These are phyloP conservation scores for Cutaneotrichosporon sp. DNA, from an alignment of 1,284 basidiomycete species.

Conservation along the genomic window DNA sequence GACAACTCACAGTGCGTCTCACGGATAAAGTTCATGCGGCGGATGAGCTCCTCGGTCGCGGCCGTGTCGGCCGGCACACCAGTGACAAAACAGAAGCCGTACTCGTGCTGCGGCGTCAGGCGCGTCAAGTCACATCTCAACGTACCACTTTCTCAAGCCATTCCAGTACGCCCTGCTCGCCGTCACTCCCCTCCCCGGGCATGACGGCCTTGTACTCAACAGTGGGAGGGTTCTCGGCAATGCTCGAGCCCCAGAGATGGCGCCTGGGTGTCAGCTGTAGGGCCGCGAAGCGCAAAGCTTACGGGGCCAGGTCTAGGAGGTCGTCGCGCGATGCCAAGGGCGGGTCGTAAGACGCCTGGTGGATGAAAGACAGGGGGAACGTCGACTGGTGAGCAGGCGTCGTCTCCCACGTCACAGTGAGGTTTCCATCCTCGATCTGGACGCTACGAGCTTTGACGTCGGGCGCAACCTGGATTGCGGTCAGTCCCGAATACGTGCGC, in stretches of 20 bases:
- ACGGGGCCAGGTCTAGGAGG: constrained; percentile 8
- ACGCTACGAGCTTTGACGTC: constrained; percentile 53
- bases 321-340: constrained; percentile 19
- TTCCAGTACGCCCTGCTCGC: constrained; percentile 63
- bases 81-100: constrained; percentile 82
- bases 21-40: constrained; percentile 79
- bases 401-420: constrained; percentile 51
- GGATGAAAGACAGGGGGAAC: constrained; percentile 57
- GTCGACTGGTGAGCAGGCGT: constrained; percentile 59
- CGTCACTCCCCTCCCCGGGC: constrained; percentile 30
- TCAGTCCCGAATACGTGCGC: neutral
- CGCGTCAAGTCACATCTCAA: constrained; percentile 11
- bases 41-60: constrained; percentile 73
- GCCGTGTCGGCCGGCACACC: constrained; percentile 76
- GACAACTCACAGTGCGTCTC: constrained; percentile 76
- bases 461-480: constrained; percentile 59
- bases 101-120: constrained; percentile 57
- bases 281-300: neutral
- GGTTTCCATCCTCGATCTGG: constrained; percentile 9
- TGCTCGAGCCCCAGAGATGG: constrained; percentile 74
- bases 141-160: constrained; percentile 78
- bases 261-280: constrained; percentile 52
- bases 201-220: constrained; percentile 73
- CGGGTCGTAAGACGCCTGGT: constrained; percentile 20
- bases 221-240: constrained; percentile 68